Base-by-base conservation (phyloP, 208 protist species). In the Herpetomonas samuelpessoai region DNA sequence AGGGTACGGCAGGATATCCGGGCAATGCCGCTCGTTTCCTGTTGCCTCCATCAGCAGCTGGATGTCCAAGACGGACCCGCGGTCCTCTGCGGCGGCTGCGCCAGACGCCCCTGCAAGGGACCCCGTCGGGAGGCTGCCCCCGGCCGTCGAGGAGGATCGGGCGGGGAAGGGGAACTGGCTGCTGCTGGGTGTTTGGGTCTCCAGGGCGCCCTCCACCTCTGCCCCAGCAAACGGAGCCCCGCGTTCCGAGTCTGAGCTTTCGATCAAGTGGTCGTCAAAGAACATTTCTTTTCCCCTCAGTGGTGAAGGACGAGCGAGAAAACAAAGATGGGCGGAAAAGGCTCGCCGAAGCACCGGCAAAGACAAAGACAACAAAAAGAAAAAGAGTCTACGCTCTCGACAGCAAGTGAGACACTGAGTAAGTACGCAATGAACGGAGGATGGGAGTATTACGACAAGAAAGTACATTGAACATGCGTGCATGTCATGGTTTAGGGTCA, bases 1-100 rank as follows among this genome's bases (percentile, higher is more conserved):
- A 0, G 89, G 89, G 66, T 95, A 93, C 10, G 83, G 89, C 7
- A 95, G 55, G 46, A 95, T 78, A 31, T 91, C 82, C 0, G 89
- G 89, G 55, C 79, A 81, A 53, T 76, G 73, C 4, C 89, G 81
- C 71, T 95, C 86, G 49, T 81, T 91, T 56, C 86, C 81, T 7
- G 86, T 83, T 1, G 78, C 80, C 71, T 87, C 73, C 16, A 89
- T 86, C 12, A 95, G 54, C 19, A 71, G 61, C 58, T 80, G 70
- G 28, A 91, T 58, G 21, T 65, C 44, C 22, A 60, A 47, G 14
- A 56, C 19, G n/a, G 31, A 21, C 24, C 25, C 66, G 29, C 26
- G 31, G 19, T 18, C 30, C 2, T 18, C 29, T 39, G 27, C 21
- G 27, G 41, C 19, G n/a, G 9, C 44, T 27, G 49, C 53, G 28